A percentile compares a stretch with the other conserved stretches of the same genome.
phyloP scores from a whole-genome alignment of 2,329 filamentous ascomycete genomes.

The Xylariaceae sp. region DNA sequence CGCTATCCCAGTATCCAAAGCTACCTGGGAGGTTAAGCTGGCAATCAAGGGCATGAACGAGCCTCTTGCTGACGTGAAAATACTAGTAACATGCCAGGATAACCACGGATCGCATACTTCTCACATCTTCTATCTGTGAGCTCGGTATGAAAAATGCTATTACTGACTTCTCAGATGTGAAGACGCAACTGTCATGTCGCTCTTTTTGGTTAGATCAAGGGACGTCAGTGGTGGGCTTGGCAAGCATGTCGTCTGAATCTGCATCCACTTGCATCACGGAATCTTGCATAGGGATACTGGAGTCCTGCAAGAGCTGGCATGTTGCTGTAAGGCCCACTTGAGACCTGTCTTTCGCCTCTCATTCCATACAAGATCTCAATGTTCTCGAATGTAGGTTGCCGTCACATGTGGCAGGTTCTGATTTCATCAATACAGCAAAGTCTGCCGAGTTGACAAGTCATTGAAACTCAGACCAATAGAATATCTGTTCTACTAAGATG shows the following conservation, averaged over 20 bases:
- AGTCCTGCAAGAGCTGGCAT: constrained; percentile 21
- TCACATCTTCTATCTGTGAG: constrained; percentile 8
- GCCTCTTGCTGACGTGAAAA: too few relatives aligned
- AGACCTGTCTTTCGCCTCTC: constrained; percentile 18
- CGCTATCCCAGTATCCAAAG: too few relatives aligned
- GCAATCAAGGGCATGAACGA: too few relatives aligned
- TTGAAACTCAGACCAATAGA: too few relatives aligned
- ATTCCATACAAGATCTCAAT: constrained; percentile 5
- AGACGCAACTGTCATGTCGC: background rate
- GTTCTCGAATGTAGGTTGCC: background rate
- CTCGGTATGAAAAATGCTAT: background rate
- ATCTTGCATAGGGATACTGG: constrained; percentile 33
- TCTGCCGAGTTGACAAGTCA: too few relatives aligned
- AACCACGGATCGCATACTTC: too few relatives aligned
- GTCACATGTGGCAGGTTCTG: too few relatives aligned
- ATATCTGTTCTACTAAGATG: too few relatives aligned
- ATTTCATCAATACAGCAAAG: too few relatives aligned
- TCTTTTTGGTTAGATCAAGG: constrained; percentile 13
- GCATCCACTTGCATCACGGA: constrained; percentile 23
- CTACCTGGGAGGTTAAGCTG: too few relatives aligned
- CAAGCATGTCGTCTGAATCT: constrained; percentile 21
- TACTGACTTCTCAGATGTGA: too few relatives aligned
- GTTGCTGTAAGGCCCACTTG: constrained; percentile 12
- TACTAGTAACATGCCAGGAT: too few relatives aligned
- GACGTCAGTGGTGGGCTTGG: constrained; percentile 29